Evolutionary conservation across 306 rosid species (phyloP).

Genomic region (Calophaca sinica): DNA sequence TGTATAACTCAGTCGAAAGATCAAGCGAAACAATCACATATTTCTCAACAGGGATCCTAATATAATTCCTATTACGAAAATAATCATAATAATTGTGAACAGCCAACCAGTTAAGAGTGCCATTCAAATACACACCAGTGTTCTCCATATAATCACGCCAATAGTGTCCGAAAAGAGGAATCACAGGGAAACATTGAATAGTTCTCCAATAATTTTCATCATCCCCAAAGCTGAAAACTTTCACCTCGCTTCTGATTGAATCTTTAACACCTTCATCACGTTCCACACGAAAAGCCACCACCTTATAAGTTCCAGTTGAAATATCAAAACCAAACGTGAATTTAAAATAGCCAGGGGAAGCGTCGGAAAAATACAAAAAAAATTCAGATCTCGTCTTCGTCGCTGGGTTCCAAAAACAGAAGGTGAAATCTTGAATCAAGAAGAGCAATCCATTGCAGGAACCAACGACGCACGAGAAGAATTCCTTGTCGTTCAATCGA

Average conservation of each 20-base stretch:
- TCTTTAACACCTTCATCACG: too few relatives aligned
- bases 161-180: neutral
- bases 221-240: neutral
- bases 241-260: too few relatives aligned
- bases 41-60: neutral
- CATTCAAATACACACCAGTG: neutral
- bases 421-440: too few relatives aligned
- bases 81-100: neutral
- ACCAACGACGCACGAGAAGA: too few relatives aligned
- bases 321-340: neutral
- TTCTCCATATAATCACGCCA: neutral
- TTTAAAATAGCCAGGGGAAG: fast-evolving
- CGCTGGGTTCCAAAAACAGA: neutral
- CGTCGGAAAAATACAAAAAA: too few relatives aligned
- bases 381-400: neutral
- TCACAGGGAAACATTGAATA: neutral
- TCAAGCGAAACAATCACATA: neutral
- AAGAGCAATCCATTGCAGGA: too few relatives aligned
- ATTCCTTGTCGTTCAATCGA: too few relatives aligned
- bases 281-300: neutral
- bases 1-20: neutral
- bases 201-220: neutral
- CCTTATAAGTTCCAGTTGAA: neutral
- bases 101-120: neutral
- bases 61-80: too few relatives aligned